phyloP scores from a whole-genome alignment of 371 early-diverging fungal genomes.

The Mucor ambiguus region DNA sequence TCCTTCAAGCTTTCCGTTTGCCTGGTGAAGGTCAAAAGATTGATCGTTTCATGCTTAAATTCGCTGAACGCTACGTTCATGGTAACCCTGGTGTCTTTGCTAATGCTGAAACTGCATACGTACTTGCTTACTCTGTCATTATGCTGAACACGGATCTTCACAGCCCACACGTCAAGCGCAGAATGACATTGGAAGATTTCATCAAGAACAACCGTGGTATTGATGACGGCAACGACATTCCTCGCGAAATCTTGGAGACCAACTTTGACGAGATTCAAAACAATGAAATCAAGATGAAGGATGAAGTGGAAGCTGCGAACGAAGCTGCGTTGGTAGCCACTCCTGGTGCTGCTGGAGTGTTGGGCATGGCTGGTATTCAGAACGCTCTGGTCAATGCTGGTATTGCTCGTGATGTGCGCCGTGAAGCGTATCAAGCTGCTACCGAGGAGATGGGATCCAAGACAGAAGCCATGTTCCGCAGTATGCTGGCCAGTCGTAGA shows the following conservation, averaged over 20 bases:
- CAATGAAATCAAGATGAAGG: conserved; percentile 93
- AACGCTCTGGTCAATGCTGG: conserved; percentile 54
- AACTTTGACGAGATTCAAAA: conserved; percentile 83
- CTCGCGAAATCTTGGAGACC: conserved; percentile 62
- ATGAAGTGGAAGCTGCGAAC: conserved; percentile 68
- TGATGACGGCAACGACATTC: conserved; percentile 83
- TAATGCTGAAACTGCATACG: conserved; percentile 92
- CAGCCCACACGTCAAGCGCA: conserved; percentile 87
- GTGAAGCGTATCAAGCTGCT: conserved; percentile 56
- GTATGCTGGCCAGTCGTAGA: conserved; percentile 49
- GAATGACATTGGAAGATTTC: conserved; percentile 94
- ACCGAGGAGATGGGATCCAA: conserved; percentile 62
- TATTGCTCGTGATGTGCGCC: conserved; percentile 48
- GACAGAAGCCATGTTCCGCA: conserved; percentile 59
- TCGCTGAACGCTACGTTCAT: conserved; percentile 90
- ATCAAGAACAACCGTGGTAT: conserved; percentile 94
- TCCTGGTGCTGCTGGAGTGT: conserved; percentile 23
- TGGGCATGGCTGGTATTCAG: conserved; percentile 49
- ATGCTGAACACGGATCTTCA: conserved; percentile 97
- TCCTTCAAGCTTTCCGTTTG: conserved; percentile 92
- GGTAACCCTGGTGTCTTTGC: conserved; percentile 76
- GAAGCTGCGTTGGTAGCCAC: conserved; percentile 36
- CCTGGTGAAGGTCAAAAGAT: conserved; percentile 99
- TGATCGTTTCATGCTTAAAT: conserved; percentile 97
- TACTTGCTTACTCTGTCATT: conserved; percentile 92